These are phyloP conservation scores for Pythium vanterpoolii DNA, from an alignment of 352 stramenopile genomes.

Conservation along the genomic window DNA sequence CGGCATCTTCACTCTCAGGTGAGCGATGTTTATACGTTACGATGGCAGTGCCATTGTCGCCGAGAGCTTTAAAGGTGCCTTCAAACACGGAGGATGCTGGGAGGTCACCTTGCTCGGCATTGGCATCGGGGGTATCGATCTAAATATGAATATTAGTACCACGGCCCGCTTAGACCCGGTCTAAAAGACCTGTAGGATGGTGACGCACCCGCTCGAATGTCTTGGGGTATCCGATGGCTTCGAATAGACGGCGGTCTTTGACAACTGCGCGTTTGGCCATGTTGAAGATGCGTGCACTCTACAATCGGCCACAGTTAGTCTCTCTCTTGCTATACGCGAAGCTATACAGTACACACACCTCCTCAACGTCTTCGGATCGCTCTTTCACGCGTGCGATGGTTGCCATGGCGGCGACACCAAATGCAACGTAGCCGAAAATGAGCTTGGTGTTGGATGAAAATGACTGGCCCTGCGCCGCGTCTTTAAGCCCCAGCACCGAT, in stretches of 20 bases:
- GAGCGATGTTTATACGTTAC: constrained; percentile 52
- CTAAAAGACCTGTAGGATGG: too few species aligned
- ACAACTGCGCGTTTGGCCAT: constrained; percentile 73
- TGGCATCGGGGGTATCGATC: constrained; percentile 2
- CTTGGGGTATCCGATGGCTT: constrained; percentile 70
- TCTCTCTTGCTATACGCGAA: not conserved
- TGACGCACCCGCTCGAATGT: constrained; percentile 42
- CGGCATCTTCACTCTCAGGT: constrained; percentile 4
- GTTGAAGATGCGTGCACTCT: constrained; percentile 66
- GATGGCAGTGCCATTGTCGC: constrained; percentile 51
- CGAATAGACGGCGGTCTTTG: constrained; percentile 72
- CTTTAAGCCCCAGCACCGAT: constrained; percentile 41
- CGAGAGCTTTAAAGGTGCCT: constrained; percentile 50
- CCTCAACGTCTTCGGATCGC: constrained; percentile 46
- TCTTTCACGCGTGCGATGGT: constrained; percentile 61
- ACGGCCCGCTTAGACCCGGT: too few species aligned
- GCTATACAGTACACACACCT: constrained; percentile 17
- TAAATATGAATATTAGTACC: not conserved
- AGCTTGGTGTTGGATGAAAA: constrained; percentile 55
- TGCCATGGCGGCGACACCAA: constrained; percentile 48
- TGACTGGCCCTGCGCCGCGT: constrained; percentile 24
- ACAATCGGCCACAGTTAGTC: not conserved
- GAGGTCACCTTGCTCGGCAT: not conserved
- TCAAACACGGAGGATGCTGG: constrained; percentile 10
- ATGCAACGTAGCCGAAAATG: constrained; percentile 51